These are phyloP conservation scores for Saitozyma sp. DNA, from an alignment of 768 basidiomycete species.

Conservation along the genomic window DNA sequence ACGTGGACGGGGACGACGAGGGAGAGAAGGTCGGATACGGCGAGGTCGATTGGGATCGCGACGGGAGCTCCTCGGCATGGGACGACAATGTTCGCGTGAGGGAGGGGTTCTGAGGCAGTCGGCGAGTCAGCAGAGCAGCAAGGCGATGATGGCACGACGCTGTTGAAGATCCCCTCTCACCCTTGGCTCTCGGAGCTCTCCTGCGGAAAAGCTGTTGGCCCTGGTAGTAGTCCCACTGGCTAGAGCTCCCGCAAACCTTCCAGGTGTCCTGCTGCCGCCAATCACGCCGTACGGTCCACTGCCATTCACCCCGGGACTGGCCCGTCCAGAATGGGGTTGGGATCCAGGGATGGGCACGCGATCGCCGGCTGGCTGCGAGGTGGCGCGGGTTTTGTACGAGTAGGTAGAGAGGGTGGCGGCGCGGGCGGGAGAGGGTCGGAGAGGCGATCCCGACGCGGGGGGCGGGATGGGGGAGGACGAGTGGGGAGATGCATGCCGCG, in stretches of 20 bases:
- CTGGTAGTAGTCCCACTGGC: conserved; percentile 39
- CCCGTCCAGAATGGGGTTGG: conserved; percentile 27
- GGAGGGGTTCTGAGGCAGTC: conserved; percentile 18
- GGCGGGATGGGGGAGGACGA: too few species aligned
- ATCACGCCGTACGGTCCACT: conserved; percentile 40
- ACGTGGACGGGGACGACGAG: conserved; percentile 37
- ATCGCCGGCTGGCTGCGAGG: conserved; percentile 45
- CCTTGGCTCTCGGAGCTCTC: conserved; percentile 32
- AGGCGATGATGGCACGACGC: neutral
- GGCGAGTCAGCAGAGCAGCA: neutral
- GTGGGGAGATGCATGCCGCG: neutral
- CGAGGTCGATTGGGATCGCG: conserved; percentile 37
- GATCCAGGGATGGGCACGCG: conserved; percentile 23
- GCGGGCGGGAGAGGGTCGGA: conserved; percentile 33
- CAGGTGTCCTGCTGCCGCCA: conserved; percentile 38
- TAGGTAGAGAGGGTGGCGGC: conserved; percentile 26
- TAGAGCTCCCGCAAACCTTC: conserved; percentile 28
- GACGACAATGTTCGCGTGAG: conserved; percentile 35
- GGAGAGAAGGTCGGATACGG: conserved; percentile 49
- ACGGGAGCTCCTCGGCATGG: conserved; percentile 39
- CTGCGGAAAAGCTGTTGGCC: conserved; percentile 46
- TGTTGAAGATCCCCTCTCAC: conserved; percentile 19
- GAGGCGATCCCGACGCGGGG: too few species aligned
- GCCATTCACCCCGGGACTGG: conserved; percentile 22
- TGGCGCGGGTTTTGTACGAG: conserved; percentile 31